A percentile compares a stretch with the other conserved stretches of the same genome.
phyloP scores from a whole-genome alignment of 306 rosid species.

The Nissolia schottii region DNA sequence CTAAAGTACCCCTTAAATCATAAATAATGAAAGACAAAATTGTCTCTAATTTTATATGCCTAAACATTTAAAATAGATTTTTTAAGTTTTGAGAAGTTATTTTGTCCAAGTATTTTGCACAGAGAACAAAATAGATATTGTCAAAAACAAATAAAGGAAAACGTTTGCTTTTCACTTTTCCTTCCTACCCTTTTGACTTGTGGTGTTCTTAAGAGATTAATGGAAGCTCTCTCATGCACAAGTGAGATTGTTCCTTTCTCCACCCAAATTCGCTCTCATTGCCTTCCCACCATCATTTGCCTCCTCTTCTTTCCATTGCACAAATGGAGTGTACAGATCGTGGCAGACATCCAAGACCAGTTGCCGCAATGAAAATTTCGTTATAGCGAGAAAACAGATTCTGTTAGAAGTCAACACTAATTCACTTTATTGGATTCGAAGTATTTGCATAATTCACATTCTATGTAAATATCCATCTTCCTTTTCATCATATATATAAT shows the following conservation, averaged over 20 bases:
- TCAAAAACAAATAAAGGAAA: neutral
- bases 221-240: slow-evolving; percentile 14
- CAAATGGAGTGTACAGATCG: slow-evolving; percentile 38
- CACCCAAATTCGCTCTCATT: slow-evolving; percentile 34
- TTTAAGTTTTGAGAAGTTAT: too few species aligned
- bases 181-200: slow-evolving; percentile 3
- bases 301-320: slow-evolving; percentile 38
- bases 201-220: neutral
- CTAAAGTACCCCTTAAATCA: too few species aligned
- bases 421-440: slow-evolving; percentile 34
- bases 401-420: slow-evolving; percentile 33
- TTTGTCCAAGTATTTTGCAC: too few species aligned
- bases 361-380: slow-evolving; percentile 32
- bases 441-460: slow-evolving; percentile 8
- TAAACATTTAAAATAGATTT: too few species aligned
- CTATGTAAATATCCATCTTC: neutral
- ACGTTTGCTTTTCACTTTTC: neutral
- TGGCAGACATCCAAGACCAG: slow-evolving; percentile 51
- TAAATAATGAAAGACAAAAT: too few species aligned
- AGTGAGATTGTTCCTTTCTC: slow-evolving; percentile 31
- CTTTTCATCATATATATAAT: slow-evolving; percentile 4
- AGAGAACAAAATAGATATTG: too few species aligned
- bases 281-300: slow-evolving; percentile 55
- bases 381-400: slow-evolving; percentile 27
- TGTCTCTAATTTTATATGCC: too few species aligned